Base-by-base conservation (phyloP, 495 filamentous ascomycete species). In the Podospora australis region DNA sequence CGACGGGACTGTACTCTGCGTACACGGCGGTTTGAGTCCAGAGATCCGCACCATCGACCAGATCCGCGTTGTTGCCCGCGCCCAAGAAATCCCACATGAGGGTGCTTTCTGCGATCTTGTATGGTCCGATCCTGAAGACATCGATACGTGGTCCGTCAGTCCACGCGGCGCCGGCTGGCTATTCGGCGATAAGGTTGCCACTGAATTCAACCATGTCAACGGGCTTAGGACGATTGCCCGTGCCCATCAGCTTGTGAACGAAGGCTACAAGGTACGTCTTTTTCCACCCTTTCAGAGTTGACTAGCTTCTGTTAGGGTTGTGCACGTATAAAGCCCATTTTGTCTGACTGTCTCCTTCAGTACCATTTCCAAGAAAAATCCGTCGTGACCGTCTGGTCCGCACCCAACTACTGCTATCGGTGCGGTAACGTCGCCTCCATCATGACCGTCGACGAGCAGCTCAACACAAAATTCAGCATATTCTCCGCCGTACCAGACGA, bases 141-240 rank as follows among this genome's bases (percentile, higher is more conserved):
- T 98, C 45, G 92, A 96, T 53, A 97, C 92, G 2, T 98, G 92
- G 92, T 90, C 92, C 35, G 86, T 98, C 39, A 92, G 86, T 53
- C 92, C 92, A 1, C 75, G 92, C 63, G 92, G 92, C 48, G 92
- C 92, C 34, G 92, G 92, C 8, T 98, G 92, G 92, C 72, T 98
- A 5, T 98, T 98, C 62, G 92, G 92, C 16, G 88, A 96, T 58
- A 95, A 96, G 69, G 90, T 98, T 4, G 87, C 90, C 3, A 90
- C 85, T n/a, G 92, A 97, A 72, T 98, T 98, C 73, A 97, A 96
- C 67, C 91, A 97, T 56, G 92, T 97, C 55, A 98, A 98, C 59
- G 87, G 88, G 30, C 74, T 98, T n/a, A 84, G 83, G 46, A 78
- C 96, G 44, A 97, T 98, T 63, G 94, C 92, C 3, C 81, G 92